phyloP scores from a whole-genome alignment of 2,329 filamentous ascomycete species.

The Pezicula carpinea region DNA sequence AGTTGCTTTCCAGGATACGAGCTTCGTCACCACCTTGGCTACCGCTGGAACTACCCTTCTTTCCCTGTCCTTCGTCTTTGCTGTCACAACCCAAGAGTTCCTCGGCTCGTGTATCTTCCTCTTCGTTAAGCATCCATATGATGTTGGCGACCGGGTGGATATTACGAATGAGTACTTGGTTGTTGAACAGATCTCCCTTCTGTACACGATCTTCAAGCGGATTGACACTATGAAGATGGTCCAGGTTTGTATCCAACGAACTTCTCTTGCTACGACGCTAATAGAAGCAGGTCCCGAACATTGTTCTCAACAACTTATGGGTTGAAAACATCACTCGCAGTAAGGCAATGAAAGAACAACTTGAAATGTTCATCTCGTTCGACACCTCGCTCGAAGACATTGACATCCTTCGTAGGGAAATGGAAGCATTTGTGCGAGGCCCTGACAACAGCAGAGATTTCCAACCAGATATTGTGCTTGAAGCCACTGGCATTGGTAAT shows the following conservation, averaged over 20 bases:
- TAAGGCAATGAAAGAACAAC: slow-evolving; percentile 80
- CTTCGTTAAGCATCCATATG: slow-evolving; percentile 97
- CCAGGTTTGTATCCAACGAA: slow-evolving; percentile 29
- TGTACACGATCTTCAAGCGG: slow-evolving; percentile 88
- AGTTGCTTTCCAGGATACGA: slow-evolving; percentile 85
- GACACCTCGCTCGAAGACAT: slow-evolving; percentile 88
- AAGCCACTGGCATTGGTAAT: slow-evolving; percentile 73
- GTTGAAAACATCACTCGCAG: slow-evolving; percentile 91
- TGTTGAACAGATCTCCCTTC: slow-evolving; percentile 89
- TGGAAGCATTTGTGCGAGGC: slow-evolving; percentile 77
- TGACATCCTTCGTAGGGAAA: slow-evolving; percentile 76
- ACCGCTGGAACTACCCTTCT: slow-evolving; percentile 89
- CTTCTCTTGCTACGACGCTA: too few relatives aligned
- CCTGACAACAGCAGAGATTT: slow-evolving; percentile 90
- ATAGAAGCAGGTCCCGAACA: slow-evolving; percentile 64
- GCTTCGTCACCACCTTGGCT: slow-evolving; percentile 78
- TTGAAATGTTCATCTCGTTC: slow-evolving; percentile 76
- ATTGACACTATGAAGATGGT: slow-evolving; percentile 76
- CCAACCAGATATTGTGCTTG: slow-evolving; percentile 74
- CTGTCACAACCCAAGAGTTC: slow-evolving; percentile 86
- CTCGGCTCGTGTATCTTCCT: slow-evolving; percentile 98
- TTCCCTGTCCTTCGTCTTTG: slow-evolving; percentile 95
- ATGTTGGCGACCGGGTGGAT: slow-evolving; percentile 92
- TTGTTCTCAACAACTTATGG: slow-evolving; percentile 86
- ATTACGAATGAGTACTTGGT: slow-evolving; percentile 66